These are phyloP conservation scores for Colletotrichum orchidophilum DNA, from an alignment of 2,329 filamentous ascomycete genomes.

Conservation along the genomic window DNA sequence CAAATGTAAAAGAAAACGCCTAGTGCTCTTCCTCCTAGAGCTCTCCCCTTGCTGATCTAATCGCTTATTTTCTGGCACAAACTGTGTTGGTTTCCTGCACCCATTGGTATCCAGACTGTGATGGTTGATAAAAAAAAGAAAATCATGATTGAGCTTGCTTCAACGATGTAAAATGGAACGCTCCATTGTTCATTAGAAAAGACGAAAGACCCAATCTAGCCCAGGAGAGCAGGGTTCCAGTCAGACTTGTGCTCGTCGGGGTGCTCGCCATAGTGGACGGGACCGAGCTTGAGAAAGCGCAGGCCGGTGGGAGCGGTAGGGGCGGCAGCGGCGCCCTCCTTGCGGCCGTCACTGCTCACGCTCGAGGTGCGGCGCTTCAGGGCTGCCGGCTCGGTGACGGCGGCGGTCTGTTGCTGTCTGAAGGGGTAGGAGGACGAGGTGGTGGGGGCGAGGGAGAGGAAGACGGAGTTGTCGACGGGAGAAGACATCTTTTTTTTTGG, in stretches of 20 bases:
- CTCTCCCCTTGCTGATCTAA: background rate
- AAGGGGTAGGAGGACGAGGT: conserved; percentile 65
- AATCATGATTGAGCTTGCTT: background rate
- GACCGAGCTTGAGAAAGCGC: conserved; percentile 70
- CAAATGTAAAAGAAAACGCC: background rate
- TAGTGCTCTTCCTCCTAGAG: background rate
- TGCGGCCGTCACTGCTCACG: conserved; percentile 56
- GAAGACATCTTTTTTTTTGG: conserved; percentile 34
- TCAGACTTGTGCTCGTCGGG: conserved; percentile 61
- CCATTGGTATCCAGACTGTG: background rate
- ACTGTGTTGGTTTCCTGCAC: conserved; percentile 17
- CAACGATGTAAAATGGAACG: background rate
- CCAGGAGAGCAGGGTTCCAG: conserved; percentile 27
- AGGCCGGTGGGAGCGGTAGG: no score
- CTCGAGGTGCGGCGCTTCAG: conserved; percentile 61
- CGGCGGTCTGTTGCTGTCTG: conserved; percentile 42
- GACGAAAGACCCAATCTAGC: background rate
- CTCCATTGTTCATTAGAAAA: background rate
- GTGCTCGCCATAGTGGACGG: conserved; percentile 72
- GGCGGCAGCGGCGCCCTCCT: conserved; percentile 38
- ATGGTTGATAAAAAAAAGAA: background rate
- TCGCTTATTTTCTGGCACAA: conserved; percentile 12
- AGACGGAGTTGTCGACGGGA: conserved; percentile 41
- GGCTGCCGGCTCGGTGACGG: conserved; percentile 40
- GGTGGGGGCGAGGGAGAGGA: conserved; percentile 68